phyloP scores from a whole-genome alignment of 2,329 filamentous ascomycete genomes.

The Westerdykella sp. region DNA sequence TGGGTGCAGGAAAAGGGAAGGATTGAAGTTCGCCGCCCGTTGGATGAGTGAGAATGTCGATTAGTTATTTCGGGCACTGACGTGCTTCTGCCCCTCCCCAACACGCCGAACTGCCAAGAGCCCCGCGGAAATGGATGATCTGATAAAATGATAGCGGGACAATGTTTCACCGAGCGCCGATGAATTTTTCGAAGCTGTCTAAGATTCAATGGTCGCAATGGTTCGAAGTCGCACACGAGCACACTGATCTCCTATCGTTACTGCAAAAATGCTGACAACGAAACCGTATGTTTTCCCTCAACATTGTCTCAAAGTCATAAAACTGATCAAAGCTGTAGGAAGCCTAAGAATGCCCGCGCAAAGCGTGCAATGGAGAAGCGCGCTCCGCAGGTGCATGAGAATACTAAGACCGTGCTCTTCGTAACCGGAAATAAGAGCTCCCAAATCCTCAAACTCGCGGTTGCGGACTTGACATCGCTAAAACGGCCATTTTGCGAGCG shows the following conservation, averaged over 20 bases:
- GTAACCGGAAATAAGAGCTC: slow-evolving; percentile 82
- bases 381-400: slow-evolving; percentile 82
- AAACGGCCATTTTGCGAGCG: slow-evolving; percentile 80
- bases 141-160: neutral
- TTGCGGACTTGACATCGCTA: slow-evolving; percentile 78
- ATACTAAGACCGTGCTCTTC: slow-evolving; percentile 83
- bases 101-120: too few species aligned
- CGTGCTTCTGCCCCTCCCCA: too few species aligned
- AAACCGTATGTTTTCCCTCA: neutral
- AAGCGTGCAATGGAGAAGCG: slow-evolving; percentile 92
- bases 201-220: neutral
- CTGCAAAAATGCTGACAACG: neutral
- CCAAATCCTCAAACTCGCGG: slow-evolving; percentile 72
- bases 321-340: slow-evolving; percentile 37
- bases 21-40: too few species aligned
- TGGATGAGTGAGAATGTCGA: too few species aligned
- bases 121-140: neutral
- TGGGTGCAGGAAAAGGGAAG: too few species aligned
- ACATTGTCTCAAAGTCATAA: neutral
- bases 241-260: neutral
- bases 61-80: too few species aligned
- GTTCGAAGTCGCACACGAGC: neutral
- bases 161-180: slow-evolving; percentile 9
- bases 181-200: slow-evolving; percentile 4
- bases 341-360: slow-evolving; percentile 76